Percentiles rank a stretch among this genome's conserved stretches.
These are phyloP conservation scores for Sonneratia caseolaris DNA, from an alignment of 345 rosid species.

Conservation along the genomic window DNA sequence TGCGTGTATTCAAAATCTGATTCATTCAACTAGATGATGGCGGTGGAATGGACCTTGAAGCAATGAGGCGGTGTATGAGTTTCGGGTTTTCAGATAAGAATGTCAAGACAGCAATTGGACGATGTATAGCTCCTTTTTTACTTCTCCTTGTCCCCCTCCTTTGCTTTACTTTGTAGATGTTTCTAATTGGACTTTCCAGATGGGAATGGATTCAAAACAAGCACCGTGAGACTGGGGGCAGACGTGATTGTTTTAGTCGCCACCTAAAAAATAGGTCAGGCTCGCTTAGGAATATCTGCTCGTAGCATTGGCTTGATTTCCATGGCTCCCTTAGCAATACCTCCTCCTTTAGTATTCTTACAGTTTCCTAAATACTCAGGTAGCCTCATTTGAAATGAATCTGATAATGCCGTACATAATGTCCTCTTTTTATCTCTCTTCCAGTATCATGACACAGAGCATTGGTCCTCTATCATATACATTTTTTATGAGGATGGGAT, in stretches of 20 bases:
- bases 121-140: slow-evolving; percentile 41
- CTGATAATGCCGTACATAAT: not conserved
- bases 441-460: slow-evolving; percentile 63
- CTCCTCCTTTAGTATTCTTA: not conserved
- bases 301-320: not conserved
- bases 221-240: slow-evolving; percentile 96
- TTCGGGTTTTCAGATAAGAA: slow-evolving; percentile 94
- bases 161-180: slow-evolving; percentile 13
- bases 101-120: slow-evolving; percentile 65
- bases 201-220: slow-evolving; percentile 98
- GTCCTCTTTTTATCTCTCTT: not conserved
- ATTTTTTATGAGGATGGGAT: slow-evolving; percentile 58
- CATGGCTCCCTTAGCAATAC: not conserved
- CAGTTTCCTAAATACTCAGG: not conserved
- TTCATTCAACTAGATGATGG: slow-evolving; percentile 60
- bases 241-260: slow-evolving; percentile 88
- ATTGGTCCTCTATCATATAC: slow-evolving; percentile 88
- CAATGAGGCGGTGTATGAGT: slow-evolving; percentile 82
- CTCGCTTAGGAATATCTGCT: slow-evolving; percentile 1
- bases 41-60: slow-evolving; percentile 93
- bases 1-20: slow-evolving; percentile 6
- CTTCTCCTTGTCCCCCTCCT: slow-evolving; percentile 8
- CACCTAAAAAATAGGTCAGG: slow-evolving; percentile 50
- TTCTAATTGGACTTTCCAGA: slow-evolving; percentile 40
- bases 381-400: not conserved